Evolutionary conservation across 2,329 filamentous ascomycete genomes (phyloP), one percentile per base, ranked within the genome.

Genomic region (Daldinia sp.): DNA sequence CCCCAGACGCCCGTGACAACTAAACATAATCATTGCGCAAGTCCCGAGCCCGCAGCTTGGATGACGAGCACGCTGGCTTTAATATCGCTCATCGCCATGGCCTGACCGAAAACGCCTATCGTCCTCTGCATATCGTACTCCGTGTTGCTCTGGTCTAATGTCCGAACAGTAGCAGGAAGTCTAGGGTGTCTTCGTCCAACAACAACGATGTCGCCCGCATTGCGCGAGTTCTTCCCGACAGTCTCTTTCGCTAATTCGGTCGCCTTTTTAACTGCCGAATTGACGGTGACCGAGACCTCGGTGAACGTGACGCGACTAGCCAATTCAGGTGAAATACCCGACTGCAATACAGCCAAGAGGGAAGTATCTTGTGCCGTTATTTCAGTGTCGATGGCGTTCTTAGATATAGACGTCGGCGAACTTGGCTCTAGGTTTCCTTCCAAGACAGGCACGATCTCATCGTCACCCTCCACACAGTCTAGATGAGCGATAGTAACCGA

Each of bases 401-500:
- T 78, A 15, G 58, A 55, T 44, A 68, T 65, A 18, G 61, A 51
- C 1, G 39, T 54, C 13, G 69, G 26, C 26, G 68, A 54, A 30
- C 46, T 50, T n/a, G 64, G 59, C 35, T 71, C 72, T 7, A 71
- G 35, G 23, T 61, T 60, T 13, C 48, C 67, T 23, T 73, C 74
- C 7, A 63, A 68, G 5, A 65, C 68, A 15, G 70, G 63, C 6
- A 69, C 73, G 23, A 72, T 75, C 33, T 74, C 76, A n/a, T 79
- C 76, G 6, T 73, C 65, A n/a, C 56, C 69, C 4, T 74, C 72
- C 4, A 48, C 41, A 73, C 74, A 79, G 26, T 79, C 80, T 28
- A 93, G 84, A 68, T 90, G 89, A 0, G 92, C 83, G 35, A 98
- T 86, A 0, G 92, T 95, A 0, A 90, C 93, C 0, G 93, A 94